Evolutionary conservation across 441 rosid species (phyloP), one percentile per base, ranked within the genome.

Genomic region (Breynia disticha): DNA sequence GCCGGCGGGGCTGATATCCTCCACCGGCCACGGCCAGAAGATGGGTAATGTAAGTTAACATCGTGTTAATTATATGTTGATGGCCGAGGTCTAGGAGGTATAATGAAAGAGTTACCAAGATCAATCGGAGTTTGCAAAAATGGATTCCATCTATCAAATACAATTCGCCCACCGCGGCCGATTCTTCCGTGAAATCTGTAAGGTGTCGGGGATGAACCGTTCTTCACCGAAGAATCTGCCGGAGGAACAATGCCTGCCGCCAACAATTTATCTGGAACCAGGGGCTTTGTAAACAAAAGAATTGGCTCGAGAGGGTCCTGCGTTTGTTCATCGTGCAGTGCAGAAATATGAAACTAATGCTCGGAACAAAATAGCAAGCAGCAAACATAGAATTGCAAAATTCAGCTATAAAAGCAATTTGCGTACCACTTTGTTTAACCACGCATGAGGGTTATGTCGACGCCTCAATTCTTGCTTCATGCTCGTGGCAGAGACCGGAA

Each of bases 251-350:
- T 79, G 59, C 90, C 82, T 2, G 95, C 93, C 46, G 86, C 86
- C 4, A 79, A 84, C 71, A 93, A 75, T 78, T 93, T 93, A n/a
- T 83, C 96, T 0, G 95, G 90, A 68, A 93, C 82, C 16, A 89
- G 67, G 44, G 99, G 95, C 63, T 93, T 89, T 22, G 97, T 81
- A 72, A 89, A 93, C 67, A 93, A 60, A 60, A 93, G 63, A 39
- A 84, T 82, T 0, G 99, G 96, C 79, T 93, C 97, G 19, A 73
- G 66, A 66, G 93, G 90, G 80, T 86, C 97, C 99, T 93, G 84
- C 66, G 71, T 62, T 21, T 8, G 12, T 8, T 6, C 50, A 60
- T n/a, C n/a, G n/a, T n/a, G n/a, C n/a, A n/a, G n/a, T n/a, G n/a
- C n/a, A n/a, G n/a, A n/a, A n/a, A n/a, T n/a, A n/a, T n/a, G n/a